Evolutionary conservation across 208 protist species (phyloP), one percentile per base, ranked within the genome.

Genomic region (Porcisia deanei): DNA sequence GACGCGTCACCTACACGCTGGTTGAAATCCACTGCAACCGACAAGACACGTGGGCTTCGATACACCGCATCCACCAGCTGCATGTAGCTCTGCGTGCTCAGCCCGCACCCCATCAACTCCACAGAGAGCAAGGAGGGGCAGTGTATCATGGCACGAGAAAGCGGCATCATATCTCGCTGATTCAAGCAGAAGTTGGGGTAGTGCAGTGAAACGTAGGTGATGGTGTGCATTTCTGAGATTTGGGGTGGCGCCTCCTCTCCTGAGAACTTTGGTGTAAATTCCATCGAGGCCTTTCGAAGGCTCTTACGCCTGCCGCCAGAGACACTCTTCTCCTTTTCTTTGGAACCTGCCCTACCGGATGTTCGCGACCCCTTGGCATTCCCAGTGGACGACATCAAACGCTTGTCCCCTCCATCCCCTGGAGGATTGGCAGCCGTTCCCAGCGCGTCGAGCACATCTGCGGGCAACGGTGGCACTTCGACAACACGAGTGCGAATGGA

Each of bases 11-110:
- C 57, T 14, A 69, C 47, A 37, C 57, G 69, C 5, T 72, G 54
- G 83, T 97, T 97, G 80, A 96, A 97, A 84, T 97, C 94, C 73
- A 96, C 86, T 0, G 80, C 73, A 37, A 96, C 79, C 43, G 84
- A 81, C 25, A 87, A 65, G 34, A 97, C 76, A 39, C 87, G 82
- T 8, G 76, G 86, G 71, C 89, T 89, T 54, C 84, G 88, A 79
- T 96, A 96, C n/a, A 93, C 72, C 4, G 92, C 89, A 80, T 96
- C 90, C n/a, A 91, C 87, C 20, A 97, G 81, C 49, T 94, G 77
- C 77, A 94, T 85, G 81, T 95, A 97, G 64, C 86, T 88, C 80
- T 95, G 84, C 68, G 79, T 77, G 4, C 89, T 93, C 60, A 97
- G 82, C 16, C 91, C 91, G 67, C 92, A 96, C 6, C 94, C 91